Evolutionary conservation across 2,329 filamentous ascomycete genomes (phyloP).

Genomic region (Fusarium coicis): DNA sequence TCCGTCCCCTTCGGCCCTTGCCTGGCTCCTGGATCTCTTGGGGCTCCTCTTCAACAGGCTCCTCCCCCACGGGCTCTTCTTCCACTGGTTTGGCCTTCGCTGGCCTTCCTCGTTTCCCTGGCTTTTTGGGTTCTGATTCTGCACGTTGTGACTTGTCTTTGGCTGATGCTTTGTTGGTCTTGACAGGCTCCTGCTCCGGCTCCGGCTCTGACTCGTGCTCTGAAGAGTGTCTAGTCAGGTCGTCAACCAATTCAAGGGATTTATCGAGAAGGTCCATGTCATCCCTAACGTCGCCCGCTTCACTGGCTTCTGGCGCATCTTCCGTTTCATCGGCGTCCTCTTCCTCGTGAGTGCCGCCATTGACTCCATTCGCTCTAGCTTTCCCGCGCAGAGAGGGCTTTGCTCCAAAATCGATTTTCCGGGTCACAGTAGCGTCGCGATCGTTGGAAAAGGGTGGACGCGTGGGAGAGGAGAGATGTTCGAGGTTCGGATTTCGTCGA

Average conservation of each 20-base stretch:
- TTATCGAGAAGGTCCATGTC: conserved; percentile 52
- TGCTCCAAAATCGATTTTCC: conserved; percentile 64
- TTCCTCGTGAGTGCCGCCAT: conserved; percentile 44
- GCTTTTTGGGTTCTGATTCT: conserved; percentile 3
- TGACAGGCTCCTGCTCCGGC: neutral
- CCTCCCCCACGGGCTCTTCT: conserved; percentile 24
- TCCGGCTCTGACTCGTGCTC: conserved; percentile 24
- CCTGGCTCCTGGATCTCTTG: neutral
- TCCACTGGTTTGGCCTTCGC: conserved; percentile 27
- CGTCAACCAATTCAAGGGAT: conserved; percentile 56
- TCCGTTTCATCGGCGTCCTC: conserved; percentile 45
- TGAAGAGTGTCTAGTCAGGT: conserved; percentile 41
- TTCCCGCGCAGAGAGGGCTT: conserved; percentile 15
- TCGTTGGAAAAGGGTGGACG: conserved; percentile 52
- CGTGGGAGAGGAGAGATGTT: conserved; percentile 61
- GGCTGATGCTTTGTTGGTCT: conserved; percentile 8
- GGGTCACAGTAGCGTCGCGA: conserved; percentile 58
- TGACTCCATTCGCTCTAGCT: conserved; percentile 44
- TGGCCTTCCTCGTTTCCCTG: conserved; percentile 38
- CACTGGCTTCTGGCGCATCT: conserved; percentile 36
- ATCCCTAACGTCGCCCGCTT: conserved; percentile 6
- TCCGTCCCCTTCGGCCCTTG: conserved; percentile 20
- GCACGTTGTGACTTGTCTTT: neutral
- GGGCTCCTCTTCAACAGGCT: conserved; percentile 11
- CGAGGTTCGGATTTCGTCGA: conserved; percentile 68